Percentiles rank a stretch among this genome's conserved stretches.
These are phyloP conservation scores for Alliaria petiolata DNA, from an alignment of 345 rosid species.

Conservation along the genomic window DNA sequence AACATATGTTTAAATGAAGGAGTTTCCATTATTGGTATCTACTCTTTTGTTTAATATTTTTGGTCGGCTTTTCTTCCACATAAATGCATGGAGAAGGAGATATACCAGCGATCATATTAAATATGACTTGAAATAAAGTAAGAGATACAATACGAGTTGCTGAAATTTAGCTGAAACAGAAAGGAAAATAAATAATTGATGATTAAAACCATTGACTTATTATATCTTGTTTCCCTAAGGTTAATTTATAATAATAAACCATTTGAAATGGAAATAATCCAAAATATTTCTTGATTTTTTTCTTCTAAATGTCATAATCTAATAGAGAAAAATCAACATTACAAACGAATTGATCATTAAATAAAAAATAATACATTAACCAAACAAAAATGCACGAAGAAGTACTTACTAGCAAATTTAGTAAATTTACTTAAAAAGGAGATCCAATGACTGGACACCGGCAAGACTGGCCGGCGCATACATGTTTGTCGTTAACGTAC, in stretches of 20 bases:
- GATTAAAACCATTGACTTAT: neutral
- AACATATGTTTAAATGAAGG: slow-evolving; percentile 13
- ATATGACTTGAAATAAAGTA: neutral
- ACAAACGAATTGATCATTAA: neutral
- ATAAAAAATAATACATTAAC: neutral
- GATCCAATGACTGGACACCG: neutral
- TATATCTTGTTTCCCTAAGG: neutral
- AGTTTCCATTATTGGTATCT: slow-evolving; percentile 31
- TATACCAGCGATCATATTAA: neutral
- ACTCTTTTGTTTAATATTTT: slow-evolving; percentile 13
- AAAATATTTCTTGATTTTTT: neutral
- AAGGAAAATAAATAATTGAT: neutral
- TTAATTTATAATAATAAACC: neutral
- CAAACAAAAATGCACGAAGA: neutral
- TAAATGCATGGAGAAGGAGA: slow-evolving; percentile 9
- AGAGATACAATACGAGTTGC: neutral
- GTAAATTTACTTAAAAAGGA: neutral
- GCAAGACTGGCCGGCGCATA: neutral
- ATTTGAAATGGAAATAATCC: neutral
- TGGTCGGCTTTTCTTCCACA: slow-evolving; percentile 12
- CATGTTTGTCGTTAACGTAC: neutral
- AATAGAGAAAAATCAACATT: neutral
- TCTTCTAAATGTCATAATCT: neutral
- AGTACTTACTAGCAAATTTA: too few species aligned
- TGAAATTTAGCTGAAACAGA: neutral